Base-by-base conservation (phyloP, 1,139 yeast species). In the Scheffersomyces parashehatae region DNA sequence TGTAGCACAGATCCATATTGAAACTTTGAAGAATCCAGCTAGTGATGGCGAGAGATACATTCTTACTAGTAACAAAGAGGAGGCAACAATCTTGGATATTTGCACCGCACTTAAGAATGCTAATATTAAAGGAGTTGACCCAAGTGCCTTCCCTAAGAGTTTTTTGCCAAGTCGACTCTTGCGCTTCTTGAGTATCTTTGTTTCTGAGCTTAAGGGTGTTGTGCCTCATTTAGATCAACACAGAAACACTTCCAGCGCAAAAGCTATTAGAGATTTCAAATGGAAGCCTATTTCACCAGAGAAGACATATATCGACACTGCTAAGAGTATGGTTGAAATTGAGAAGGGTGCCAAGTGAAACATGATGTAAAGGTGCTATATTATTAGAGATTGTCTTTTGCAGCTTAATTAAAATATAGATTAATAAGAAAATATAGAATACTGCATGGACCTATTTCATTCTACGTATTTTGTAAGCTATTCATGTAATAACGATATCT, bases 1-100 rank as follows among this genome's bases (percentile, higher is more conserved):
- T 43, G 49, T 54, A 35, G 51, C 60, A 26, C 35, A 36, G 9
- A 58, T 60, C n/a, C 62, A 59, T 38, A 34, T 41, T 24, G 39
- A 37, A 14, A 59, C 58, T 4, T 44, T 58, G 29, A 33, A 38
- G 4, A 33, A 38, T 12, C 45, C 48, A 13, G 48, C 42, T n/a
- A 54, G 57, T 3, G 15, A 31, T 20, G 20, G 20, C 24, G 35
- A 31, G 24, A 13, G 35, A 14, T 31, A 14, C 24, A 14, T 31
- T 9, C 20, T 31, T 15, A n/a, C 35, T 31, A 31, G 32, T 15
- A 14, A 15, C 20, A n/a, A 20, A 3, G 35, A 14, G 6, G 20
- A 31, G 11, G 20, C n/a, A 15, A 31, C n/a, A 10, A 14, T 31
- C 24, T 15, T 31, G 35, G 35, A 31, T 14, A 8, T 31, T 31